Base-by-base conservation (phyloP, 2,329 filamentous ascomycete genomes). In the Phoma herbarum region DNA sequence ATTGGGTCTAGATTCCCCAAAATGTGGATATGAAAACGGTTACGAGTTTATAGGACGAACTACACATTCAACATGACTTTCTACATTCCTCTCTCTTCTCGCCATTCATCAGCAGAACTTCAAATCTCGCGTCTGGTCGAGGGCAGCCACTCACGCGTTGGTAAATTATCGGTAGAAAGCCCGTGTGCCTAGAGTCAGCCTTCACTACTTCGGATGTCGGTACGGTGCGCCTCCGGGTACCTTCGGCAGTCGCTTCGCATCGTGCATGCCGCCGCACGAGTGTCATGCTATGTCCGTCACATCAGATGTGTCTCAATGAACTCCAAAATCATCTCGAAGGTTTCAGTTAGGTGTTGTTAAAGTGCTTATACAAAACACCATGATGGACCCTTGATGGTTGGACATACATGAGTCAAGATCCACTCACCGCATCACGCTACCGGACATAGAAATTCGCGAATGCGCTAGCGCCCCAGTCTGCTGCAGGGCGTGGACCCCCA, bases 401-500 rank as follows among this genome's bases (percentile, higher is more conserved):
- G 25, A 46, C 9, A 16, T 20, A 33, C 44, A 16, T 59, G 56
- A 59, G 50, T 59, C 56, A 59, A 25, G 39, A 46, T 46, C 45
- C 45, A 51, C 56, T 59, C 56, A 50, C 18, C 44, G 20, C 10
- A 59, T 50, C 45, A 53, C 50, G 56, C 50, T 59, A 59, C 50
- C 41, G 41, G 56, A 54, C 45, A 14, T 54, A 20, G 31, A 59
- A 54, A 59, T 50, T 59, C 44, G 56, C 45, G 8, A 59, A 42
- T 59, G 16, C 50, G 56, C 56, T 59, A 59, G 46, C 33, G 41
- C 50, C 22, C 50, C 50, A 33, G 37, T 49, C 31, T 39, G 39
- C 49, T 49, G 44, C 50, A 59, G 56, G 56, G 56, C 56, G 56
- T 46, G 45, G 45, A 46, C 56, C 56, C 26, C 56, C 56, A 54